Evolutionary conservation across 208 protist genomes (phyloP).

Genomic region (Zelonia costaricensis): DNA sequence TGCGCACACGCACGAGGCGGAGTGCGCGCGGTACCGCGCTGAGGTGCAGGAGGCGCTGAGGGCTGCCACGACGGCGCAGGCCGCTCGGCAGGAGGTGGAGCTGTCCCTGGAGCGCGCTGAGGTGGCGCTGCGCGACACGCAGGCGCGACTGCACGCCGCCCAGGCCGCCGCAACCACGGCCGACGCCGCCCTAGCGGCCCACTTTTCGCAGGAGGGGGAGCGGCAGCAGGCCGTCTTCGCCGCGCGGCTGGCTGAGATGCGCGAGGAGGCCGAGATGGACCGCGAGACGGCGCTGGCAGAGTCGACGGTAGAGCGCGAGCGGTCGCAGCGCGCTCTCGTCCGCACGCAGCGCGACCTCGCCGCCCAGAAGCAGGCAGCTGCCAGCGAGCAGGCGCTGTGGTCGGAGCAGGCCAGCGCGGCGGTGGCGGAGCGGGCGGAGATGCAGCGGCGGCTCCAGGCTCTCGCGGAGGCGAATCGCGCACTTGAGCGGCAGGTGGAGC

Average conservation of each 20-base stretch:
- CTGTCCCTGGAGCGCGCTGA: conserved; percentile 2
- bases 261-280: conserved; percentile 28
- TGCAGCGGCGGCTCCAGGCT: conserved; percentile 15
- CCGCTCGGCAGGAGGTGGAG: conserved; percentile 22
- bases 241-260: conserved; percentile 9
- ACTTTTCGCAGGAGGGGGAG: conserved; percentile 27
- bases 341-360: conserved; percentile 18
- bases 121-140: conserved; percentile 12
- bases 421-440: conserved; percentile 2
- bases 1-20: conserved; percentile 10
- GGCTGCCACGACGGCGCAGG: conserved; percentile 1
- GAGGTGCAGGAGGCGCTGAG: conserved; percentile 21
- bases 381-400: background rate
- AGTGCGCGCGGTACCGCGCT: conserved; percentile 22
- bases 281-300: conserved; percentile 28
- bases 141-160: conserved; percentile 15
- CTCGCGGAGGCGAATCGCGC: conserved; percentile 23
- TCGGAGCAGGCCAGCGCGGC: background rate
- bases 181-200: conserved; percentile 10
- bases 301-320: conserved; percentile 40
- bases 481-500: conserved; percentile 20
- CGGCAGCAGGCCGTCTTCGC: conserved; percentile 8
- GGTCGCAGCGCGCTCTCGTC: conserved; percentile 30
- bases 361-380: conserved; percentile 17
- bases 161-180: conserved; percentile 10